These are phyloP conservation scores for Rhododendron simsii DNA, from an alignment of 148 eudicot species.

Conservation along the genomic window DNA sequence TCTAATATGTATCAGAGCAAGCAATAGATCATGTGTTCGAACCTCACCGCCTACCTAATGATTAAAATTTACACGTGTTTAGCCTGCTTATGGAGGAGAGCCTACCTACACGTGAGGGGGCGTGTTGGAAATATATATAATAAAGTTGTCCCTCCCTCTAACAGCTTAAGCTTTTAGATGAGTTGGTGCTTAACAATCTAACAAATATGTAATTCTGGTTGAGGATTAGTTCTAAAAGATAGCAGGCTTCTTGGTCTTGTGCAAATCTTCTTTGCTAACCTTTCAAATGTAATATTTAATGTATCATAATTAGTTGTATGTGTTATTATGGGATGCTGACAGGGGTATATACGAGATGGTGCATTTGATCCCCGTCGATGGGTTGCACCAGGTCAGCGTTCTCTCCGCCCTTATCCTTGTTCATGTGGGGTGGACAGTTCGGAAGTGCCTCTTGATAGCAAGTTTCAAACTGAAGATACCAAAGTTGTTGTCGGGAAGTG, in stretches of 20 bases:
- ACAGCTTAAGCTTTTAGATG: too few species aligned
- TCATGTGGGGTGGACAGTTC: conserved; percentile 57
- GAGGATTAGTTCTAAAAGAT: not conserved
- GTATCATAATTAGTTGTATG: not conserved
- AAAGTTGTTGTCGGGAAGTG: conserved; percentile 51
- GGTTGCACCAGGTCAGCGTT: conserved; percentile 88
- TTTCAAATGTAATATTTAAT: not conserved
- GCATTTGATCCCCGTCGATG: conserved; percentile 94
- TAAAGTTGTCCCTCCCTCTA: too few species aligned
- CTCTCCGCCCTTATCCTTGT: conserved; percentile 68
- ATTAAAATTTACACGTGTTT: too few species aligned
- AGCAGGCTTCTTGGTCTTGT: not conserved
- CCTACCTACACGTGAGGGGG: too few species aligned
- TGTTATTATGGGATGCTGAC: not conserved
- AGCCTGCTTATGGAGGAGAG: too few species aligned
- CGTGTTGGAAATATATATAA: too few species aligned
- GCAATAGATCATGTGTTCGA: too few species aligned
- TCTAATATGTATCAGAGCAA: not conserved
- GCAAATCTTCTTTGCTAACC: not conserved
- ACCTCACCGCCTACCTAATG: too few species aligned
- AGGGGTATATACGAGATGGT: conserved; percentile 80
- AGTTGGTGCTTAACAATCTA: too few species aligned
- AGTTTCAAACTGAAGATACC: conserved; percentile 44
- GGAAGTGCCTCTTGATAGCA: conserved; percentile 61
- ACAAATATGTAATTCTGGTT: not conserved